These are phyloP conservation scores for Auxenochlorella protothecoides DNA, from an alignment of 139 green algal species.

Conservation along the genomic window DNA sequence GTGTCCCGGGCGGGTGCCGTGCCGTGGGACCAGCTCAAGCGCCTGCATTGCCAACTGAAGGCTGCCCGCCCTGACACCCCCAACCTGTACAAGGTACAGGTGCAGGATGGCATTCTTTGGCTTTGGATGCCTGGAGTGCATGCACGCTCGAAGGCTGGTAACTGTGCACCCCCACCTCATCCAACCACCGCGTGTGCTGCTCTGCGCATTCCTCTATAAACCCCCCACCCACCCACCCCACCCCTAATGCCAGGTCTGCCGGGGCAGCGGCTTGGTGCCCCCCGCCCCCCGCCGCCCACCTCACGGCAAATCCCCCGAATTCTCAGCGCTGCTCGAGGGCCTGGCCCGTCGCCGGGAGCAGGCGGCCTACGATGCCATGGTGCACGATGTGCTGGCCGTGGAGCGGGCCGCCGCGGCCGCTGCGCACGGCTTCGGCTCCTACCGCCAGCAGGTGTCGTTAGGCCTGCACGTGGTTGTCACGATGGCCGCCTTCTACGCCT, in stretches of 20 bases:
- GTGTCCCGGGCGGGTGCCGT: no score
- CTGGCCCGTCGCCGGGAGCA: constrained; percentile 41
- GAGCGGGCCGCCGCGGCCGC: constrained; percentile 30
- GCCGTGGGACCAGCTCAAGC: no score
- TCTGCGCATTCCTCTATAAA: neutral
- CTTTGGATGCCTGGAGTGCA: no score
- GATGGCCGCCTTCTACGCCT: constrained; percentile 64
- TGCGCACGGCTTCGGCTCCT: constrained; percentile 34
- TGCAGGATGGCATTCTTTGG: no score
- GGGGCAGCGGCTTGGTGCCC: constrained; percentile 26
- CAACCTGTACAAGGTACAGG: no score
- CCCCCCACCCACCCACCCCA: neutral
- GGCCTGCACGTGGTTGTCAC: constrained; percentile 65
- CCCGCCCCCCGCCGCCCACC: constrained; percentile 17
- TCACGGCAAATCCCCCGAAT: constrained; percentile 26
- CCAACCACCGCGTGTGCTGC: neutral
- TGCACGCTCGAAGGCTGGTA: no score
- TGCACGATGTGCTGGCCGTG: constrained; percentile 20
- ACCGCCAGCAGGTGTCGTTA: constrained; percentile 56
- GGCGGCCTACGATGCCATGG: constrained; percentile 34
- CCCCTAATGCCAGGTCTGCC: constrained; percentile 22
- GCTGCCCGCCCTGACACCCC: no score
- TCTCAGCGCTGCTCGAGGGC: constrained; percentile 38
- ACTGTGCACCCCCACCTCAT: no score
- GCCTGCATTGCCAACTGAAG: no score